These are phyloP conservation scores for Chrysanthemum seticuspe DNA, from an alignment of 129 eudicot genomes.

Conservation along the genomic window DNA sequence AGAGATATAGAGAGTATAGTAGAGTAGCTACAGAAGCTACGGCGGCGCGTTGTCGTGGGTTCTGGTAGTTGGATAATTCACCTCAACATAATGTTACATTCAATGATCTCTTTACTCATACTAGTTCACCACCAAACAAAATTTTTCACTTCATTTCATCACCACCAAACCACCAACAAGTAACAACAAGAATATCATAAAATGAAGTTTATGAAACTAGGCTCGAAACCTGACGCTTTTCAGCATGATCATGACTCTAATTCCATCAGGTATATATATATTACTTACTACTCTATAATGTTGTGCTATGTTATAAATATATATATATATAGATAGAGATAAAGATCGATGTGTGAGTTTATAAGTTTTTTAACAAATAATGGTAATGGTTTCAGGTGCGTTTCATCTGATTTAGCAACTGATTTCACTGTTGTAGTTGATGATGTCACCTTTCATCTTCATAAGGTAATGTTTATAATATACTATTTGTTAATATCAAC, in stretches of 20 bases:
- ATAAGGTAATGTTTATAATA: conserved; percentile 59
- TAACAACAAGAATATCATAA: neutral
- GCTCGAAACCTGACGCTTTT: conserved; percentile 90
- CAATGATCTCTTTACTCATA: conserved; percentile 21
- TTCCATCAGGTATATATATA: conserved; percentile 48
- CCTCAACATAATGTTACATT: conserved; percentile 26
- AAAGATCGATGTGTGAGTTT: neutral
- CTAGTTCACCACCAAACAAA: conserved; percentile 9
- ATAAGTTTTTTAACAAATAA: neutral
- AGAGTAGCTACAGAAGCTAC: conserved; percentile 16
- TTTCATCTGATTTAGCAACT: conserved; percentile 70
- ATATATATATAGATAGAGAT: no score
- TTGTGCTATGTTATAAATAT: neutral
- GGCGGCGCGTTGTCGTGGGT: conserved; percentile 40
- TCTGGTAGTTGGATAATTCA: conserved; percentile 35
- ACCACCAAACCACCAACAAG: neutral
- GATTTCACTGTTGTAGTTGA: conserved; percentile 65
- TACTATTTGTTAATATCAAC: neutral
- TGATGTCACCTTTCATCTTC: conserved; percentile 66
- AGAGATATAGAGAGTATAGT: conserved; percentile 18
- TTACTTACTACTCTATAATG: neutral
- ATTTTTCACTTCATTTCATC: neutral
- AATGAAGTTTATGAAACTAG: conserved; percentile 95
- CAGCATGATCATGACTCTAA: conserved; percentile 46
- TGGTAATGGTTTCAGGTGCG: conserved; percentile 44